Conservation (phyloP, 306 rosid species). For the Quercus dentata region DNA sequence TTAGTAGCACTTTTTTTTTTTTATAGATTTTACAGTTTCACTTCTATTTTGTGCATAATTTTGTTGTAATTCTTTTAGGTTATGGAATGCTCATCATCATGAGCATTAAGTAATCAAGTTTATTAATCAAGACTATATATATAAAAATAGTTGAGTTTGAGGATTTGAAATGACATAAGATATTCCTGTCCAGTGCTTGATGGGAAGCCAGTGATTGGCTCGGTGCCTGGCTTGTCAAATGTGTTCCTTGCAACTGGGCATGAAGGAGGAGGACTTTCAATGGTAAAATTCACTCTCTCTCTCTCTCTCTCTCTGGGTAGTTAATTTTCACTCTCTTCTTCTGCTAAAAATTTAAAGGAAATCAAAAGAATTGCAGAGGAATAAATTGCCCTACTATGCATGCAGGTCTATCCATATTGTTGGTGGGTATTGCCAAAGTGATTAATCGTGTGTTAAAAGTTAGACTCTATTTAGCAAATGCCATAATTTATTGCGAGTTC, state of each 20-base stretch:
- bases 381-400: not conserved
- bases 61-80: too few species aligned
- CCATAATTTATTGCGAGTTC: not conserved
- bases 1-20: too few species aligned
- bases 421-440: not conserved
- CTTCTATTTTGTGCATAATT: too few species aligned
- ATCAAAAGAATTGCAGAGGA: not conserved
- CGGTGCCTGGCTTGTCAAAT: slow-evolving; percentile 72
- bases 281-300: slow-evolving; percentile 45
- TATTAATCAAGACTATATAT: too few species aligned
- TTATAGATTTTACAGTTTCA: too few species aligned
- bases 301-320: not conserved
- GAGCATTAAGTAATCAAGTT: too few species aligned
- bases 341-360: not conserved
- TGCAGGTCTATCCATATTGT: not conserved
- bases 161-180: not conserved
- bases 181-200: slow-evolving; percentile 62
- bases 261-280: slow-evolving; percentile 83
- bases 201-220: slow-evolving; percentile 89
- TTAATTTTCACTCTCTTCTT: not conserved
- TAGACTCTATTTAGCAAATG: slow-evolving; percentile 7
- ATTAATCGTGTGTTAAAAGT: slow-evolving; percentile 4
- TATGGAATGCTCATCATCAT: too few species aligned
- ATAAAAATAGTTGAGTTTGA: not conserved
- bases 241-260: slow-evolving; percentile 92